Evolutionary conservation across 2,329 filamentous ascomycete genomes (phyloP), one percentile per base, ranked within the genome.

Genomic region (Sporothrix sp.): DNA sequence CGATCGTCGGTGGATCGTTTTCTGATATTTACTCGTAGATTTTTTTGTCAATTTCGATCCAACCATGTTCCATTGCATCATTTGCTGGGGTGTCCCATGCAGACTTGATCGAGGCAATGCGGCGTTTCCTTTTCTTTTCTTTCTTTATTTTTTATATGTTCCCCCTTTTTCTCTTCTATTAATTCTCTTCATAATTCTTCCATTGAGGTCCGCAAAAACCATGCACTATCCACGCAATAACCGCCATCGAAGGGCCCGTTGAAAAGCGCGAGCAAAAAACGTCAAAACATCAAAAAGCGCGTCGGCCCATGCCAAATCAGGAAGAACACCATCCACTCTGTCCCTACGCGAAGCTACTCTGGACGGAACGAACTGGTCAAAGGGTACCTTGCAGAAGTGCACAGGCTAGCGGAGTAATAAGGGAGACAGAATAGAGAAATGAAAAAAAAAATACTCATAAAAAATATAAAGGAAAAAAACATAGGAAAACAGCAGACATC

Each of bases 381-480:
- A 47, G 44, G 44, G 44, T 47, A 47, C 44, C 44, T 47, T 47
- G 33, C 44, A 47, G 18, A 37, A 33, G 44, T 37, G 44, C 44
- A 37, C 20, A 37, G 18, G 21, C 33, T 47, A 47, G 21, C 28
- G 32, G 9, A 9, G 23, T 2, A 48, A 48, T 23, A 21, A 13
- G 28, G 21, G 44, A 46, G 23, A 36, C 14, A 36, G 37, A 46
- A 37, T n/a, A 47, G 28, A 47, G 25, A 47, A 35, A 35, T 36
- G 7, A 28, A 44, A 14, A 23, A 16, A 42, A 21, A 20, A 46
- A 18, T 14, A n/a, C 23, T 30, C 9, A 36, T 18, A 10, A 16
- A 1, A 11, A n/a, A 7, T 5, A 16, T 10, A 36, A 7, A 46
- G 21, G 28, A 25, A 32, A 10, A 10, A 44, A 45, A 45, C 25